phyloP scores from a whole-genome alignment of 768 basidiomycete species.

The Pleurotus tuoliensis region DNA sequence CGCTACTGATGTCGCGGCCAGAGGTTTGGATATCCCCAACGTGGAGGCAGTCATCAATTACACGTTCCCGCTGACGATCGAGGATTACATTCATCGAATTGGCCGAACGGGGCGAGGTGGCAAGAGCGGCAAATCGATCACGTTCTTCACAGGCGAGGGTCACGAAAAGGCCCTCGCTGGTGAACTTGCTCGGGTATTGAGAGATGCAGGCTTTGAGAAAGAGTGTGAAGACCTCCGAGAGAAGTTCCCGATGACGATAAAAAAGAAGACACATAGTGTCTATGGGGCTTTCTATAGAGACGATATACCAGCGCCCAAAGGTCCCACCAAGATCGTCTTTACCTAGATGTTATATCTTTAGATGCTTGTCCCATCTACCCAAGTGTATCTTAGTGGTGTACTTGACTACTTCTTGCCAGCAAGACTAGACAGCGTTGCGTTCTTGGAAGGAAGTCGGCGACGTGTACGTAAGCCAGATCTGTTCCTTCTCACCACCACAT shows the following conservation, averaged over 20 bases:
- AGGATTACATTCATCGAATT: conserved; percentile 89
- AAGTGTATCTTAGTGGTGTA: too few species aligned
- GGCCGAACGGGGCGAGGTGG: conserved; percentile 93
- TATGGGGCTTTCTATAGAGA: conserved; percentile 87
- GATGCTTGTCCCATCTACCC: not conserved
- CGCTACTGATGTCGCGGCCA: conserved; percentile 96
- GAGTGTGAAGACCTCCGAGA: conserved; percentile 58
- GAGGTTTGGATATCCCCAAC: conserved; percentile 95
- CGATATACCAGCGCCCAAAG: conserved; percentile 54
- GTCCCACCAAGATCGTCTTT: conserved; percentile 79
- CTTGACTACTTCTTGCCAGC: too few species aligned
- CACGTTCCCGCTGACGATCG: conserved; percentile 95
- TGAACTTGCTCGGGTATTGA: conserved; percentile 85
- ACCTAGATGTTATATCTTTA: conserved; percentile 14
- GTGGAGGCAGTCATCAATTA: conserved; percentile 95
- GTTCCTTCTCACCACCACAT: too few species aligned
- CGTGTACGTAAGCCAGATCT: too few species aligned
- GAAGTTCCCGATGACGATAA: conserved; percentile 94
- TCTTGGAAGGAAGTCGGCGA: too few species aligned
- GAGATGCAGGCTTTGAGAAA: conserved; percentile 78
- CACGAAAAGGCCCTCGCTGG: conserved; percentile 88
- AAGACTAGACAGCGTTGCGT: too few species aligned
- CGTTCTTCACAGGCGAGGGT: conserved; percentile 91
- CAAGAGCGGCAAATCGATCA: conserved; percentile 84
- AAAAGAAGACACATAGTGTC: conserved; percentile 88